phyloP scores from a whole-genome alignment of 352 stramenopile genomes.

The Phytopythium oedochilum region DNA sequence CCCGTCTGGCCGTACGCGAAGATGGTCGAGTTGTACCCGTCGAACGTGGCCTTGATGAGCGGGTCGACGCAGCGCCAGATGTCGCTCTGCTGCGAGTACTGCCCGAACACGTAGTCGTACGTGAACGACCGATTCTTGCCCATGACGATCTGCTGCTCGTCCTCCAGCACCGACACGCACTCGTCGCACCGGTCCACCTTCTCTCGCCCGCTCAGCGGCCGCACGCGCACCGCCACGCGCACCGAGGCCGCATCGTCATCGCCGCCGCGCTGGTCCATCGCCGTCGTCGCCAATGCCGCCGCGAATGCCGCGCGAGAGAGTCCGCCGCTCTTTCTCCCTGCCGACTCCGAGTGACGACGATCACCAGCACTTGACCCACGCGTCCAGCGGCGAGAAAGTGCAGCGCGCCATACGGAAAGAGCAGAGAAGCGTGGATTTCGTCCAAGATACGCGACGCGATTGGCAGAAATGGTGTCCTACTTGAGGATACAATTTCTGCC shows the following conservation, averaged over 20 bases:
- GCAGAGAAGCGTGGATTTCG: neutral
- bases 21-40: slow-evolving; percentile 89
- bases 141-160: slow-evolving; percentile 83
- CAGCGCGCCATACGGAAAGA: neutral
- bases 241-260: slow-evolving; percentile 64
- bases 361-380: neutral
- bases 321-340: neutral
- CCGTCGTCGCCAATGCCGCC: neutral
- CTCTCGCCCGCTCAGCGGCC: slow-evolving; percentile 82
- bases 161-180: slow-evolving; percentile 79
- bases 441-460: neutral
- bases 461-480: slow-evolving; percentile 2
- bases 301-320: neutral
- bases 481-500: neutral
- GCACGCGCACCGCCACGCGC: slow-evolving; percentile 81
- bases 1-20: slow-evolving; percentile 88
- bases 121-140: slow-evolving; percentile 88
- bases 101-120: slow-evolving; percentile 88
- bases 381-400: neutral
- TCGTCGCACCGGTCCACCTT: slow-evolving; percentile 88
- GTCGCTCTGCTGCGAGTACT: slow-evolving; percentile 81
- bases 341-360: neutral
- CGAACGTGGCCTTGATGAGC: slow-evolving; percentile 75
- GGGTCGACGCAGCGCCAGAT: slow-evolving; percentile 83
- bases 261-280: neutral